These are phyloP conservation scores for Mycena olivaceomarginata DNA, from an alignment of 768 basidiomycete species.

Conservation along the genomic window DNA sequence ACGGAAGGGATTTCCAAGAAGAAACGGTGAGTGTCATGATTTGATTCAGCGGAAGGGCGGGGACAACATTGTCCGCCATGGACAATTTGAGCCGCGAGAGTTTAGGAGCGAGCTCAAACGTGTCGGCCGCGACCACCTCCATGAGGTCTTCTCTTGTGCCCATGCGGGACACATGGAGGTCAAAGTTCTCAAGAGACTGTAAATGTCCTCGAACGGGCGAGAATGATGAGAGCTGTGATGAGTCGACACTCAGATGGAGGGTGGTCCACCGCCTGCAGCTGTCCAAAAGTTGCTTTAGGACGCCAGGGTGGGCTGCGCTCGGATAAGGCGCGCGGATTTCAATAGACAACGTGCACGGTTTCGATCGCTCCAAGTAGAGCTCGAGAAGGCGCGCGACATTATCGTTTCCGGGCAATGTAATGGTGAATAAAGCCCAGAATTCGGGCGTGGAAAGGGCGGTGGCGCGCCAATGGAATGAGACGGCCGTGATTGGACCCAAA, in stretches of 20 bases:
- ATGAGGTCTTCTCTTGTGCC: not conserved
- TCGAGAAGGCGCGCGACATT: conserved; percentile 8
- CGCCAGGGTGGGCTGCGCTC: not conserved
- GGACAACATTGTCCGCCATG: conserved; percentile 4
- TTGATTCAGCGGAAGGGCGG: conserved; percentile 11
- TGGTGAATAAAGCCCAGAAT: conserved; percentile 15
- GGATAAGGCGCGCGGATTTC: conserved; percentile 12
- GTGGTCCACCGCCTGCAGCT: conserved; percentile 19
- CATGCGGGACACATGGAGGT: not conserved
- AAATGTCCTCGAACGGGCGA: conserved; percentile 4
- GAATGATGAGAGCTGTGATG: not conserved
- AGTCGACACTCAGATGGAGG: not conserved
- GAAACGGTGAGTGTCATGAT: conserved; percentile 19
- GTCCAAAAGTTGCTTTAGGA: not conserved
- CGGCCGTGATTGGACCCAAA: not conserved
- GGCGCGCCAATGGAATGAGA: conserved; percentile 23
- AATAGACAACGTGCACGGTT: conserved; percentile 7
- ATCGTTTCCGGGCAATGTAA: conserved; percentile 13
- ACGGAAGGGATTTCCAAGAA: not conserved
- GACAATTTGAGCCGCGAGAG: not conserved
- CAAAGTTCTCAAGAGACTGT: not conserved
- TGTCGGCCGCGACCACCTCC: not conserved
- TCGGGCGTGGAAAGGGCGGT: conserved; percentile 11
- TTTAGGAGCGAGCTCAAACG: conserved; percentile 14
- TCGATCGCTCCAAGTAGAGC: conserved; percentile 18